These are phyloP conservation scores for Gossypium ekmanianum DNA, from an alignment of 345 rosid species.

Conservation along the genomic window DNA sequence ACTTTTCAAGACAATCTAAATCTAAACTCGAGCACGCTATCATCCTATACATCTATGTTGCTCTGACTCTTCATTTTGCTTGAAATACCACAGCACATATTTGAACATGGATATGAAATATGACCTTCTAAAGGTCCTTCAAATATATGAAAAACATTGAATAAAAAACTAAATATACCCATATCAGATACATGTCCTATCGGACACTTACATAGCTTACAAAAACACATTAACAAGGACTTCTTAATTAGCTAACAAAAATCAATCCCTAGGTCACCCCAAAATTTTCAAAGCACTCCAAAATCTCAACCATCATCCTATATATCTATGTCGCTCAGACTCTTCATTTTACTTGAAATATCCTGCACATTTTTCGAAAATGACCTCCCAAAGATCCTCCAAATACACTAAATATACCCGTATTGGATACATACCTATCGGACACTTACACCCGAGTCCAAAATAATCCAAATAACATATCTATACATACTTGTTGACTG, in stretches of 20 bases:
- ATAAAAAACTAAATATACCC: not conserved
- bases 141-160: too few relatives aligned
- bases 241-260: not conserved
- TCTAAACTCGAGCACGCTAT: not conserved
- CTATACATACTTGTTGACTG: not conserved
- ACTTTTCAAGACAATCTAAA: slow-evolving; percentile 6
- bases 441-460: not conserved
- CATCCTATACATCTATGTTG: not conserved
- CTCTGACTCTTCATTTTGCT: not conserved
- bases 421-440: not conserved
- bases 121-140: too few relatives aligned
- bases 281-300: not conserved
- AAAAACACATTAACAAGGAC: not conserved
- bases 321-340: not conserved
- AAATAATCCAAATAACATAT: not conserved
- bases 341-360: not conserved
- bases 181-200: not conserved
- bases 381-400: not conserved
- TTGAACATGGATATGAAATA: not conserved
- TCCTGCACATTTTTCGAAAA: not conserved
- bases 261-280: not conserved
- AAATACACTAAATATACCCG: not conserved
- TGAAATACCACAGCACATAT: not conserved
- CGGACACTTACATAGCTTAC: not conserved
- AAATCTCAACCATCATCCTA: not conserved